A percentile compares a stretch with the other conserved stretches of the same genome.
Conservation (phyloP, 176 grass and related monocot species). For the Dactylis glomerata region DNA sequence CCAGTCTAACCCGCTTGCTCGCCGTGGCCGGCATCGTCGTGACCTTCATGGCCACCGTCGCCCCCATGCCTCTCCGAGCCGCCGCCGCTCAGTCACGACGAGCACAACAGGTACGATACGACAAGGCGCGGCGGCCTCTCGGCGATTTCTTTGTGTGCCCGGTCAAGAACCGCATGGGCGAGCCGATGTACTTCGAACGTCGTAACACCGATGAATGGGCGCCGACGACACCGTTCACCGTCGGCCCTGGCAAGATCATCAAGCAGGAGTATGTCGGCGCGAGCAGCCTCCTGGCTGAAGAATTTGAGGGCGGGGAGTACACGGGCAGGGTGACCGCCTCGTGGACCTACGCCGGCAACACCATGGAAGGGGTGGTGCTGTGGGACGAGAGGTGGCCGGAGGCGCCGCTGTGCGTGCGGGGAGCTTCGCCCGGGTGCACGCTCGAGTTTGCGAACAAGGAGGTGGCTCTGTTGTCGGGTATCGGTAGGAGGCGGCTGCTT, state of each 20-base stretch:
- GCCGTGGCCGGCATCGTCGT: no score
- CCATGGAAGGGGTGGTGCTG: not conserved
- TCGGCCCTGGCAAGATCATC: not conserved
- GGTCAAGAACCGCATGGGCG: not conserved
- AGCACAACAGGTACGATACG: no score
- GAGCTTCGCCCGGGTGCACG: not conserved
- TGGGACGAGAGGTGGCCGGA: constrained; percentile 6
- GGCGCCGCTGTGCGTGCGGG: not conserved
- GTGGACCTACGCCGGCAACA: not conserved
- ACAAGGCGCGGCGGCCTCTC: no score
- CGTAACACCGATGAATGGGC: not conserved
- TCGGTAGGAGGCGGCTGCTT: not conserved
- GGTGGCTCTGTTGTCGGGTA: not conserved
- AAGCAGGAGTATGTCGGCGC: not conserved
- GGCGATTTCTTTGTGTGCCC: not conserved
- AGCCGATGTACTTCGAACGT: not conserved
- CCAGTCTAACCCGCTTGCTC: no score
- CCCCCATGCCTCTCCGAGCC: not conserved
- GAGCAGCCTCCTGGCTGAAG: not conserved
- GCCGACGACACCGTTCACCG: not conserved
- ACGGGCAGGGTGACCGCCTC: not conserved
- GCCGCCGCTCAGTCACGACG: no score
- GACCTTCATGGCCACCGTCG: not conserved
- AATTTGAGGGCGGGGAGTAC: not conserved
- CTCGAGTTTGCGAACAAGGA: not conserved